phyloP scores from a whole-genome alignment of 306 rosid genomes.

The Potentilla sterilis region DNA sequence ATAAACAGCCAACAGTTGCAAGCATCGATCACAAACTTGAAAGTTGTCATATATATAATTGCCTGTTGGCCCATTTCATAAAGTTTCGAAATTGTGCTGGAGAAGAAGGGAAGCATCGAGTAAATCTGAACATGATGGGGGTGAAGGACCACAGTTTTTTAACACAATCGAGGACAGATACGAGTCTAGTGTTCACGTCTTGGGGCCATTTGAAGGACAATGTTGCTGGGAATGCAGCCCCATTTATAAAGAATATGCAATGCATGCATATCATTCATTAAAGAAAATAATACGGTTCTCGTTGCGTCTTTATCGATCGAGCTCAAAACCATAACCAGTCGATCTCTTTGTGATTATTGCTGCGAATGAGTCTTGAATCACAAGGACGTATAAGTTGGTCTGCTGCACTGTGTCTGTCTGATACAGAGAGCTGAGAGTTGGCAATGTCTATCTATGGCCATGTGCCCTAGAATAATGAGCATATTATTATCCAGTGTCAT shows the following conservation, averaged over 20 bases:
- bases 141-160: conserved; percentile 5
- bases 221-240: not conserved
- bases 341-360: conserved; percentile 11
- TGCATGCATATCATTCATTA: not conserved
- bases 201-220: conserved; percentile 8
- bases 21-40: not conserved
- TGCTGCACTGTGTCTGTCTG: not conserved
- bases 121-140: not conserved
- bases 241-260: not conserved
- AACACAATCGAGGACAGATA: not conserved
- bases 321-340: not conserved
- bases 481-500: not conserved
- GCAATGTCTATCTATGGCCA: conserved; percentile 12
- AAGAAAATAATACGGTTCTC: not conserved
- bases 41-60: conserved; percentile 1
- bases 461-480: conserved; percentile 12
- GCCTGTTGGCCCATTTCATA: not conserved
- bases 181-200: conserved; percentile 12
- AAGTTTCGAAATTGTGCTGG: conserved; percentile 13
- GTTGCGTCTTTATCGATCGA: conserved; percentile 5
- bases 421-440: not conserved
- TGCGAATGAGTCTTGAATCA: not conserved
- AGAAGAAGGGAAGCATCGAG: conserved; percentile 12
- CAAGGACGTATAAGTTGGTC: conserved; percentile 3
- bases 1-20: not conserved